Base-by-base conservation (phyloP, 495 filamentous ascomycete species). In the Margaritispora aquatica region DNA sequence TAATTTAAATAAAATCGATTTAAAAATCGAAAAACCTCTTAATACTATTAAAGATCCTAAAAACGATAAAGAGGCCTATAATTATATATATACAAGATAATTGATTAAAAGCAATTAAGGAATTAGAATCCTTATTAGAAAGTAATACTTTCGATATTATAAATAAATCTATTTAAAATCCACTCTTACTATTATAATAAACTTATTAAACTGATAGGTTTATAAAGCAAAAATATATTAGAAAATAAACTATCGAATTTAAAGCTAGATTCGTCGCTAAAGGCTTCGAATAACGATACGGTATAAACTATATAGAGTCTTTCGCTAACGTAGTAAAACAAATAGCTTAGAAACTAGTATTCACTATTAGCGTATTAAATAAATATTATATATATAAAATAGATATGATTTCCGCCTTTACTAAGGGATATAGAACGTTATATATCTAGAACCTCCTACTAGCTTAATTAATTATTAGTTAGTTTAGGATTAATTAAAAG, bases 261-360 rank as follows among this genome's bases (percentile, higher is more conserved):
- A 63, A 63, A 48, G 29, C 60, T 58, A 56, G 60, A 38, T 52
- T 63, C n/a, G 49, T 58, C 23, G 56, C 44, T 54, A 58, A 57
- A 54, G 60, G 60, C 34, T 58, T 58, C 26, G 27, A 59, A 49
- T 26, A 63, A 44, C 1, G 46, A 54, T 58, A 58, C 41, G 50
- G 60, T 9, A 2, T 36, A 49, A 50, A 63, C 26, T 63, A 59
- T 55, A 54, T 59, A 26, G 55, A 63, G 11, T 29, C 55, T 49
- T 63, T 59, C 51, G 41, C 55, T 4, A 17, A 4, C 13, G 50
- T 59, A 31, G 51, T 57, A 19, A 62, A 57, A 31, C 54, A 62
- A 53, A 41, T 62, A 57, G 46, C 54, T n/a, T 62, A 26, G 59
- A 57, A 54, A 57, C 17, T 62, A 38, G 10, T 62, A 48, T 57